Percentiles rank a stretch among this genome's conserved stretches.
phyloP scores from a whole-genome alignment of 1,284 basidiomycete genomes.

The Ceratobasidium papillatum region DNA sequence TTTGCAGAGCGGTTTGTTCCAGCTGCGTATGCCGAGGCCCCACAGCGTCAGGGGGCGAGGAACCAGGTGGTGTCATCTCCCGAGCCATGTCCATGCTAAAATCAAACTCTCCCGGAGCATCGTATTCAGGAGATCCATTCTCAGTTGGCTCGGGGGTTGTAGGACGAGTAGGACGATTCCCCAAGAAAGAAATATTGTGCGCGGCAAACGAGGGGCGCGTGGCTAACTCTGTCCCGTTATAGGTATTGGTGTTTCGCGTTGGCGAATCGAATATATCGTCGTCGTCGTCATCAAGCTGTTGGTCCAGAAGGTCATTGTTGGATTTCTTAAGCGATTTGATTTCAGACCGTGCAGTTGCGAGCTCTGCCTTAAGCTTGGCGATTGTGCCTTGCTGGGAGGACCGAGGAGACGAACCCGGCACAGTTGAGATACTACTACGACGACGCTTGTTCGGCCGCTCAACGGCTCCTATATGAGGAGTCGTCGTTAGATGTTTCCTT shows the following conservation, averaged over 20 bases:
- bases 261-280: conserved; percentile 31
- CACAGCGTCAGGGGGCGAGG: conserved; percentile 8
- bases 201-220: not conserved
- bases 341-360: conserved; percentile 21
- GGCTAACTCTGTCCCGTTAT: not conserved
- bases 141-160: conserved; percentile 35
- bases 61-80: conserved; percentile 21
- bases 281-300: conserved; percentile 26
- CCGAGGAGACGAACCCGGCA: not conserved
- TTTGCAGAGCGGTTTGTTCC: not conserved
- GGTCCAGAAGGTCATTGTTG: conserved; percentile 22
- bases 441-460: conserved; percentile 26
- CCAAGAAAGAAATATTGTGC: conserved; percentile 11
- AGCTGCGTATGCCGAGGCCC: not conserved
- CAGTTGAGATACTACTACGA: conserved; percentile 13
- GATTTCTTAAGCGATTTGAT: conserved; percentile 14
- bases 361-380: conserved; percentile 16
- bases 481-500: not conserved
- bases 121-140: conserved; percentile 34
- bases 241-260: not conserved
- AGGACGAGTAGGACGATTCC: conserved; percentile 16
- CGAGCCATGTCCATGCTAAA: not conserved
- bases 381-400: conserved; percentile 10
- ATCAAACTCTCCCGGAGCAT: conserved; percentile 13
- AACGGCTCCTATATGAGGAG: not conserved